A percentile compares a stretch with the other conserved stretches of the same genome.
Conservation (phyloP, 768 basidiomycete species). For the Leccinellum albellum region DNA sequence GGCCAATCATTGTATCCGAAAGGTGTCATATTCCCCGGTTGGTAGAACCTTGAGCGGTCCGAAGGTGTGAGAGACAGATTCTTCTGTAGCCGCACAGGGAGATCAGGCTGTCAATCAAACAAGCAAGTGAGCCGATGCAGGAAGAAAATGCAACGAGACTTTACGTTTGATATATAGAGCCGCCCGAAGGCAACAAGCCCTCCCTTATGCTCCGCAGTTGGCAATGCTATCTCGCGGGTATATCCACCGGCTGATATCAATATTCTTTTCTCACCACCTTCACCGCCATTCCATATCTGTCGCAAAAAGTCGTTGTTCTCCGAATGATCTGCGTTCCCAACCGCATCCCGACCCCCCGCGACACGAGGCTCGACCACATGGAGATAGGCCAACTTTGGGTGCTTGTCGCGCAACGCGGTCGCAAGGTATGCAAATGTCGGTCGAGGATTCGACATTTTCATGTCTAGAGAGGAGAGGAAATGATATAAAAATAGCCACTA, state of each 20-base stretch:
- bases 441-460: too few relatives aligned
- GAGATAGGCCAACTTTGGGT: not conserved
- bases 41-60: not conserved
- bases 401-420: not conserved
- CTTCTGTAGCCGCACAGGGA: not conserved
- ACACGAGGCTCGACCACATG: not conserved
- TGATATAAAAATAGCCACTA: not conserved
- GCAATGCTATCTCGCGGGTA: not conserved
- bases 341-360: not conserved
- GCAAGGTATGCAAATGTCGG: not conserved
- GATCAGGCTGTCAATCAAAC: too few relatives aligned
- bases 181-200: not conserved
- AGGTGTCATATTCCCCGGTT: not conserved
- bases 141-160: not conserved
- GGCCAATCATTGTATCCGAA: not conserved
- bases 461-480: not conserved
- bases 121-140: not conserved
- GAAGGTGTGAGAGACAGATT: not conserved
- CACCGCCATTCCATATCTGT: conserved; percentile 36
- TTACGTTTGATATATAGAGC: not conserved
- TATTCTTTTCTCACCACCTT: conserved; percentile 15
- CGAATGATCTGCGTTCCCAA: not conserved
- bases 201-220: not conserved
- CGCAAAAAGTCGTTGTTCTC: conserved; percentile 26
- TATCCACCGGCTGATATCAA: not conserved